Base-by-base conservation (phyloP, 768 basidiomycete genomes). In the Postia placenta region DNA sequence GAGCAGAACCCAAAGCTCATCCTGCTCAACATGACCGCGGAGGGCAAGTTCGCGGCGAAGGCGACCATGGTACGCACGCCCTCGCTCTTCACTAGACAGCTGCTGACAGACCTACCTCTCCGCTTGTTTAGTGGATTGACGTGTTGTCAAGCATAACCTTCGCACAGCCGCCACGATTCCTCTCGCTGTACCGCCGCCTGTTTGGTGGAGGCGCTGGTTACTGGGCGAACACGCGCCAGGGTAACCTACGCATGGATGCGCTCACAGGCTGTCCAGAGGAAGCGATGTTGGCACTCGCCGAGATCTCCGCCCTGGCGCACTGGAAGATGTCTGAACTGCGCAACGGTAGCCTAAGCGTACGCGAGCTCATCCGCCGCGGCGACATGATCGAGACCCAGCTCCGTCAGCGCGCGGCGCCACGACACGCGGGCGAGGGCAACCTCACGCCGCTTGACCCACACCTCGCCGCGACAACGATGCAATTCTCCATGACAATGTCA, bases 221-320 rank as follows among this genome's bases (percentile, higher is more conserved):
- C 58, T 79, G 78, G 71, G 63, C 66, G 40, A 61, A 56, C 39
- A 51, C 63, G 47, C 67, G 63, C 56, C 67, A 73, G 42, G 67
- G 68, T 45, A 70, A 76, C 46, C 66, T 81, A 55, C 75, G 75
- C 42, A 82, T 90, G 76, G 85, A 87, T 54, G 64, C 68, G 40
- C 65, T 90, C 51, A 83, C 79, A 20, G 88, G 88, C 24, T 90
- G 87, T 69, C 82, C 88, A 2, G 85, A 92, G 58, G 85, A 85
- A 57, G 83, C 80, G 7, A 66, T 91, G 61, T 75, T 90, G 51
- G 85, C 80, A 30, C 76, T 91, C 51, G 87, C 81, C 20, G 87
- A 91, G 60, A 74, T 79, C 19, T 81, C 83, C n/a, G 72, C 75
- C 5, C 75, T 92, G 25, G 79, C 84, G 4, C 75, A 81, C 56